A percentile compares a stretch with the other conserved stretches of the same genome.
phyloP scores from a whole-genome alignment of 192 early-diverging fungal genomes.

The Backusella tarrabulga region DNA sequence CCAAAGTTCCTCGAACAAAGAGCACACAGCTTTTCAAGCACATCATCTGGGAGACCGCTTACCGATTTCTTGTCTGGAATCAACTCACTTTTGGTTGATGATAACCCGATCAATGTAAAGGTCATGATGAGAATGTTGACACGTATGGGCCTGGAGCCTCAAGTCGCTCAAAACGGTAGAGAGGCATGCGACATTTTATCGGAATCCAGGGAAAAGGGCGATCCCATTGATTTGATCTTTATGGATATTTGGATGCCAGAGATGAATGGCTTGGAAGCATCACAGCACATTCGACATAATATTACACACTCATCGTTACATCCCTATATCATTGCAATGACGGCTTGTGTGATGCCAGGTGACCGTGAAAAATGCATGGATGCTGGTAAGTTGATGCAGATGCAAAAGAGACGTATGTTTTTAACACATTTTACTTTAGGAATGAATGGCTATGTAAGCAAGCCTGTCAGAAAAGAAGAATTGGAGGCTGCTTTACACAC shows the following conservation, averaged over 20 bases:
- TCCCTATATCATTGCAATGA: slow-evolving; percentile 34
- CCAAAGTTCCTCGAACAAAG: background rate
- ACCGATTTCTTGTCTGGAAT: background rate
- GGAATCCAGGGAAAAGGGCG: background rate
- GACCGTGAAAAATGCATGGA: slow-evolving; percentile 25
- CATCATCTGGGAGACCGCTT: background rate
- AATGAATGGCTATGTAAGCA: slow-evolving; percentile 54
- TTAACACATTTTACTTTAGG: background rate
- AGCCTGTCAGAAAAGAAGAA: slow-evolving; percentile 49
- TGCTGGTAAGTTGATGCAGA: slow-evolving; percentile 11
- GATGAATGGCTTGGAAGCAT: slow-evolving; percentile 48
- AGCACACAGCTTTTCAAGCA: background rate
- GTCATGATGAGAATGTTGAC: slow-evolving; percentile 53
- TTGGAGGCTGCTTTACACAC: slow-evolving; percentile 21
- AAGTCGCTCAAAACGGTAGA: slow-evolving; percentile 27
- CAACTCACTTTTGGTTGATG: slow-evolving; percentile 58
- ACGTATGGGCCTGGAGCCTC: slow-evolving; percentile 22
- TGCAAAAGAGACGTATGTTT: background rate
- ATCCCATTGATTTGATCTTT: slow-evolving; percentile 26
- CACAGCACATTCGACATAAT: slow-evolving; percentile 27
- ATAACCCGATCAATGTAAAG: slow-evolving; percentile 73
- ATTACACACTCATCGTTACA: background rate
- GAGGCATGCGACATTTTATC: slow-evolving; percentile 24
- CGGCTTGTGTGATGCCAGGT: slow-evolving; percentile 30
- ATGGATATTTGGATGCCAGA: slow-evolving; percentile 55